These are phyloP conservation scores for Naganishia albida DNA, from an alignment of 1,284 basidiomycete genomes.

Conservation along the genomic window DNA sequence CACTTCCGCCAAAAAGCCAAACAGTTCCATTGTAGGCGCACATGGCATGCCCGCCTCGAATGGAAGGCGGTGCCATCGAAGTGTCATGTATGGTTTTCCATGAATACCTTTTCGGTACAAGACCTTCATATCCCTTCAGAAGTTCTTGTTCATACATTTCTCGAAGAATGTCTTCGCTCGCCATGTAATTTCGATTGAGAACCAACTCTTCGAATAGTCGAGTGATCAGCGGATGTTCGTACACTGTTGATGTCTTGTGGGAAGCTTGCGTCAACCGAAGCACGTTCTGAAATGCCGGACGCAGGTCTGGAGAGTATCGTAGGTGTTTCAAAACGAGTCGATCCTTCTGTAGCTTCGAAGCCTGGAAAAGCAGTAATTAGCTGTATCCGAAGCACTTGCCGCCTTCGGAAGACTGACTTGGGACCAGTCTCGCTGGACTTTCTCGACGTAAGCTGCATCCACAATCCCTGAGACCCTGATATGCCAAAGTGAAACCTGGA, in stretches of 20 bases:
- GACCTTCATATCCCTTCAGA: constrained; percentile 10
- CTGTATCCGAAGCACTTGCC: too few relatives aligned
- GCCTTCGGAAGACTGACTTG: constrained; percentile 1
- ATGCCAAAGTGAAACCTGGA: constrained; percentile 30
- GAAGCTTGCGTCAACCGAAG: neutral
- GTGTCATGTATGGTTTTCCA: constrained; percentile 15
- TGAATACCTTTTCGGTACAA: constrained; percentile 14
- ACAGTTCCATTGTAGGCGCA: constrained; percentile 6
- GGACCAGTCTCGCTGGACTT: constrained; percentile 14
- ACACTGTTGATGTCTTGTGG: constrained; percentile 7
- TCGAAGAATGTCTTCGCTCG: constrained; percentile 11
- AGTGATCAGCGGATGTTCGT: constrained; percentile 29
- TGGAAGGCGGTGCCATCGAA: constrained; percentile 13
- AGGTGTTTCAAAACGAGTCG: constrained; percentile 32
- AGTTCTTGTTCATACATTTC: constrained; percentile 15
- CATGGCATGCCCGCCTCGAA: constrained; percentile 28
- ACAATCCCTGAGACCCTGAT: constrained; percentile 18
- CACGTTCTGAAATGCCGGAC: constrained; percentile 10
- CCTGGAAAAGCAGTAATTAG: constrained; percentile 1
- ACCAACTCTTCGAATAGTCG: constrained; percentile 27
- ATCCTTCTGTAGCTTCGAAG: constrained; percentile 27
- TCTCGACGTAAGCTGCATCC: constrained; percentile 8
- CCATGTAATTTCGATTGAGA: constrained; percentile 18
- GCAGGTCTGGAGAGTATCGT: constrained; percentile 1
- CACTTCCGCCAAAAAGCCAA: constrained; percentile 23